These are phyloP conservation scores for Nicotiana benthamiana DNA, from an alignment of 257 asterid species.

Conservation along the genomic window DNA sequence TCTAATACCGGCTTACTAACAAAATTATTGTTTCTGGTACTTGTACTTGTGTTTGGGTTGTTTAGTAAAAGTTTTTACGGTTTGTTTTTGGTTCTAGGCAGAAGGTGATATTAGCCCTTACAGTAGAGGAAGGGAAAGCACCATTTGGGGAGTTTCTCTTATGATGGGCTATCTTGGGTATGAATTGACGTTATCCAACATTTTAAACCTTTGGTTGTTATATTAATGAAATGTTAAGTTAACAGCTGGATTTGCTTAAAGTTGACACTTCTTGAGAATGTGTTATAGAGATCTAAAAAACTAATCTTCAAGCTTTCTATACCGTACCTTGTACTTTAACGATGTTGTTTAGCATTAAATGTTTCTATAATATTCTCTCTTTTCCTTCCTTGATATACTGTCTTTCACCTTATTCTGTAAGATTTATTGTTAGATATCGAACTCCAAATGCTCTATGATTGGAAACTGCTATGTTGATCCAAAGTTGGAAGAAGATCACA, in stretches of 20 bases:
- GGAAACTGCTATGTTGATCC: not conserved
- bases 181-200: slow-evolving; percentile 11
- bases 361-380: not conserved
- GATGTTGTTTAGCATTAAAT: not conserved
- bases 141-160: slow-evolving; percentile 96
- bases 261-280: not conserved
- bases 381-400: not conserved
- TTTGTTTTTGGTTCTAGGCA: slow-evolving; percentile 44
- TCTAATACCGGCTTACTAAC: no score
- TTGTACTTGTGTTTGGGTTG: no score
- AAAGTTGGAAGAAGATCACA: not conserved
- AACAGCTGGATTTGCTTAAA: not conserved
- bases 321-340: not conserved
- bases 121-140: slow-evolving; percentile 82
- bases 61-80: not conserved
- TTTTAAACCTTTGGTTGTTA: slow-evolving; percentile 1
- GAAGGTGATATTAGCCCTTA: slow-evolving; percentile 73
- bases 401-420: not conserved
- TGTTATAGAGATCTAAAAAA: not conserved
- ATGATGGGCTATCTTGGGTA: slow-evolving; percentile 99
- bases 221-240: not conserved
- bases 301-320: not conserved
- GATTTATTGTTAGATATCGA: not conserved
- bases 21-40: no score
- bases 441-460: not conserved